Conservation (phyloP, 2,329 filamentous ascomycete genomes). For the Alternaria conjuncta region DNA sequence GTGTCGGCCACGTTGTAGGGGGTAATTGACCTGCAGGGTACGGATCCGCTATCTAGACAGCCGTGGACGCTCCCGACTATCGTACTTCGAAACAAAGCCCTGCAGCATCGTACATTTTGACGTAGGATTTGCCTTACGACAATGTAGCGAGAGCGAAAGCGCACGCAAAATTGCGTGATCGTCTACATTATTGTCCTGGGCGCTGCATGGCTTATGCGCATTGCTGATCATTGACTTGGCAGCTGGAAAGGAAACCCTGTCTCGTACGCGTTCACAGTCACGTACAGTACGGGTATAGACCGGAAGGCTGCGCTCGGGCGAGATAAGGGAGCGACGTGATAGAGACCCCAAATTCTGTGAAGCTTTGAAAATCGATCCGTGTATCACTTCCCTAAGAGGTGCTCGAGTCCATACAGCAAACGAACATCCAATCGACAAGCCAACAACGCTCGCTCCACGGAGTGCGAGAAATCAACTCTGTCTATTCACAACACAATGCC, state of each 20-base stretch:
- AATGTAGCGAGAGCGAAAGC: background rate
- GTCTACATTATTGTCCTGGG: background rate
- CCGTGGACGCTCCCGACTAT: background rate
- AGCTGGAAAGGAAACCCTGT: background rate
- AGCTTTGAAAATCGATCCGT: no score
- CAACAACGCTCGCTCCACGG: background rate
- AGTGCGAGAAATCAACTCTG: background rate
- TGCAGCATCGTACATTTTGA: background rate
- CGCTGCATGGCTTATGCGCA: constrained; percentile 1
- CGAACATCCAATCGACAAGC: background rate
- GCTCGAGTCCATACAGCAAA: background rate
- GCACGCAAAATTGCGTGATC: constrained; percentile 9
- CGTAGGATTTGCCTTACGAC: background rate
- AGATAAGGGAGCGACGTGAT: background rate
- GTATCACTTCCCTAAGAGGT: background rate
- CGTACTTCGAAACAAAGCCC: background rate
- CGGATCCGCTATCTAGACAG: background rate
- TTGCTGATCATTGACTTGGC: background rate
- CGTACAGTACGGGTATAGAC: background rate
- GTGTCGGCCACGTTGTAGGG: background rate
- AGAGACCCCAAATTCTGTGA: background rate
- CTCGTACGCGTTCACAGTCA: background rate
- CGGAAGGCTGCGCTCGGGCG: background rate
- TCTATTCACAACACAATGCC: background rate
- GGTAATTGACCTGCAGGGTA: background rate